Base-by-base conservation (phyloP, 2,329 filamentous ascomycete species). In the Paracamarosporium sp. region DNA sequence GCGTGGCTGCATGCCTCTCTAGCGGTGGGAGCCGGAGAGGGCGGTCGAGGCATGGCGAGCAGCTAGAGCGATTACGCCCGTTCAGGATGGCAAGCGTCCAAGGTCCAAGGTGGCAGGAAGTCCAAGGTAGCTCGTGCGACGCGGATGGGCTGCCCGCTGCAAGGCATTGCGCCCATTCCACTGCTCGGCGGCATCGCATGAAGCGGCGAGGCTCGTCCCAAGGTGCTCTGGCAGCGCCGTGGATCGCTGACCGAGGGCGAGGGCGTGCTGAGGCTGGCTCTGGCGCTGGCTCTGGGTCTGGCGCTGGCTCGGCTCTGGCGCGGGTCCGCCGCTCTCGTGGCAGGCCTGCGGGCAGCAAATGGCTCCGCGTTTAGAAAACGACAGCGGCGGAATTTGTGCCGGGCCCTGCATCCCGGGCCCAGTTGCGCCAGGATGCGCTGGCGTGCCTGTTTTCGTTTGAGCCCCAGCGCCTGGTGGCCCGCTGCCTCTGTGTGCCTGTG, bases 381-480 rank as follows among this genome's bases (percentile, higher is more conserved):
- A 65, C 63, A 56, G 61, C 57, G 55, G 64, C 67, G 67, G 67
- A 67, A 64, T 59, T 63, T 67, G 67, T 69, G 67, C 69, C 68
- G 70, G 66, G 61, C 59, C 61, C 59, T 64, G 64, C 50, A 22
- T 6, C 43, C 62, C 59, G 56, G 55, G 51, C 56, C 60, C 44
- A 56, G 31, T 55, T 56, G 60, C 33, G 45, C 45, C 53, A 65
- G 61, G 53, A 53, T 62, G 59, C 61, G 61, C 55, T 69, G 69
- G 67, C 69, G 69, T 73, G 59, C 71, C 70, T 73, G 70, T 72
- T 71, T 74, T 69, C 62, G 68, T 71, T 66, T 64, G 67, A 68
- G 62, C 59, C 61, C 62, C 61, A 51, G 56, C 52, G 60, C 47
- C n/a, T n/a, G n/a, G n/a, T n/a, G n/a, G n/a, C 55, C 54, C 62